A percentile compares a stretch with the other conserved stretches of the same genome.
These are phyloP conservation scores for Escallonia herrerae DNA, from an alignment of 129 eudicot genomes.

Conservation along the genomic window DNA sequence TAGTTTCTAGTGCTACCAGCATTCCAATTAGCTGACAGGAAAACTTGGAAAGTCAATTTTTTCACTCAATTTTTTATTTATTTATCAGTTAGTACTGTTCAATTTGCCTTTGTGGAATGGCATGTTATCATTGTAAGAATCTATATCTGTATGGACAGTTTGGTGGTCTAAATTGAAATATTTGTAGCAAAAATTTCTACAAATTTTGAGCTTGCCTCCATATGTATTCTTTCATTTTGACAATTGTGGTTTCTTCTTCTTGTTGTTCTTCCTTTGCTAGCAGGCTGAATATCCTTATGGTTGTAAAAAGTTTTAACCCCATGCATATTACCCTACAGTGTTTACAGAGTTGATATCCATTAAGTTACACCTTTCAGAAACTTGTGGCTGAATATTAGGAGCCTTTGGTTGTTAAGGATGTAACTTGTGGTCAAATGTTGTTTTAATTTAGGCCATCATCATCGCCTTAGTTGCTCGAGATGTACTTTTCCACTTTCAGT, in stretches of 20 bases:
- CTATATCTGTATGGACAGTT: constrained; percentile 13
- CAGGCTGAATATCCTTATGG: neutral
- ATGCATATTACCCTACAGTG: too few relatives aligned
- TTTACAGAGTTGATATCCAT: neutral
- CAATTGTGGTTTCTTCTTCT: constrained; percentile 1
- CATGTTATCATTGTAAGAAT: constrained; percentile 35
- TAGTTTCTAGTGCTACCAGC: constrained; percentile 45
- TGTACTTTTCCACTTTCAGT: neutral
- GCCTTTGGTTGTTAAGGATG: neutral
- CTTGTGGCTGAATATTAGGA: neutral
- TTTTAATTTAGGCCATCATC: neutral
- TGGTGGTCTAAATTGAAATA: constrained; percentile 6
- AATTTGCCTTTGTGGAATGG: constrained; percentile 18
- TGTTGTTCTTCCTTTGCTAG: neutral
- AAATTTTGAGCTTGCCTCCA: neutral
- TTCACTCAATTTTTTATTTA: neutral
- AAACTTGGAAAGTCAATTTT: constrained; percentile 1
- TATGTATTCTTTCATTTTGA: constrained; percentile 5
- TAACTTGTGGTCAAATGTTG: neutral
- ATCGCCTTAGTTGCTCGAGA: neutral
- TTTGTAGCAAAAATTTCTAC: constrained; percentile 8
- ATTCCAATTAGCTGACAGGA: constrained; percentile 38
- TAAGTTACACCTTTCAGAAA: neutral
- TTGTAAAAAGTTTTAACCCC: neutral
- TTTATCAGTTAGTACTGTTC: constrained; percentile 6